A percentile compares a stretch with the other conserved stretches of the same genome.
phyloP scores from a whole-genome alignment of 805 yeast species.

The Metschnikowia lachancei region DNA sequence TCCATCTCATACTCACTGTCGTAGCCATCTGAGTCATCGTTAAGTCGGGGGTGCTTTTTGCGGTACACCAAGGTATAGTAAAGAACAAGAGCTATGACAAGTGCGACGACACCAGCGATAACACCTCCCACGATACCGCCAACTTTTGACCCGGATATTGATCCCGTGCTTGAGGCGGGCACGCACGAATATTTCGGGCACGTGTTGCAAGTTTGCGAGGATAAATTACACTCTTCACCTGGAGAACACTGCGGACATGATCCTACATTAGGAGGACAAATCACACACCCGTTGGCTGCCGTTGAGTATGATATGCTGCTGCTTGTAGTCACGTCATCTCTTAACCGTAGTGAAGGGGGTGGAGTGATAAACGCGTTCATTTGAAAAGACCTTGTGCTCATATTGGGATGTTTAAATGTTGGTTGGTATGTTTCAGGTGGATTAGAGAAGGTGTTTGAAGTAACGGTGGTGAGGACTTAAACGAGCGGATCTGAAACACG shows the following conservation, averaged over 20 bases:
- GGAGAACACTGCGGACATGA: slow-evolving; percentile 45
- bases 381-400: too few relatives aligned
- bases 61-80: slow-evolving; percentile 35
- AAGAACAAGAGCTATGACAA: slow-evolving; percentile 35
- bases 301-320: slow-evolving; percentile 18
- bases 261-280: slow-evolving; percentile 40
- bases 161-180: neutral
- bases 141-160: slow-evolving; percentile 4
- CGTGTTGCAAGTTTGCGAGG: slow-evolving; percentile 14
- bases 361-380: neutral
- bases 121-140: slow-evolving; percentile 74
- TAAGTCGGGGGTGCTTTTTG: slow-evolving; percentile 31
- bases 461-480: too few relatives aligned
- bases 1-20: slow-evolving; percentile 15
- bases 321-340: slow-evolving; percentile 8
- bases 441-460: too few relatives aligned
- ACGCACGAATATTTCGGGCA: slow-evolving; percentile 18
- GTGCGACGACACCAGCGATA: slow-evolving; percentile 55
- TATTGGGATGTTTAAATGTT: too few relatives aligned
- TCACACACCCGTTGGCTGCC: slow-evolving; percentile 39
- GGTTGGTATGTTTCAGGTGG: too few relatives aligned
- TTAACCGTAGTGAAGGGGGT: slow-evolving; percentile 17
- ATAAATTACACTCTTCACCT: slow-evolving; percentile 17
- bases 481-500: too few relatives aligned
- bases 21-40: slow-evolving; percentile 21